These are phyloP conservation scores for Stephania cephalantha DNA, from an alignment of 164 flowering plant species.

Conservation along the genomic window DNA sequence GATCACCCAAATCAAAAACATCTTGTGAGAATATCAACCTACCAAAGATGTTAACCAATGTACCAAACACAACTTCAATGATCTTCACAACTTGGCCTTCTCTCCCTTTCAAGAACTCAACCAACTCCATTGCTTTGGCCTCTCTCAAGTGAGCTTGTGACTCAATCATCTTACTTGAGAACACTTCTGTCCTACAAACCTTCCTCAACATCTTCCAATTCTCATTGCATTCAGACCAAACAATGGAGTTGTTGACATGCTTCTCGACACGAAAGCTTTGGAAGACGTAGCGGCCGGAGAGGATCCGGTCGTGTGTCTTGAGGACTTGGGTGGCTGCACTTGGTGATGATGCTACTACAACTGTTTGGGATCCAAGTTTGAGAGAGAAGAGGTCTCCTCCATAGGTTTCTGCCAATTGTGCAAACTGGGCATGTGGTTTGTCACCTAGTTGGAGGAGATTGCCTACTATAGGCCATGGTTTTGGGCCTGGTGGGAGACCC, in stretches of 20 bases:
- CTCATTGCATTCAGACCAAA: conserved; percentile 28
- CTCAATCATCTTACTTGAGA: conserved; percentile 27
- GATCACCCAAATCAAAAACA: conserved; percentile 18
- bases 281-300: conserved; percentile 22
- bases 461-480: conserved; percentile 29
- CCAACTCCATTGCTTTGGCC: conserved; percentile 20
- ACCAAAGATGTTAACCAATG: conserved; percentile 20
- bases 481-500: conserved; percentile 34
- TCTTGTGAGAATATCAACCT: conserved; percentile 21
- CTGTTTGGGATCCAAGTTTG: conserved; percentile 20
- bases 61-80: conserved; percentile 20
- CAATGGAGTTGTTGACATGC: conserved; percentile 13
- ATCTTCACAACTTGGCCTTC: conserved; percentile 21
- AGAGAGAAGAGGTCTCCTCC: conserved; percentile 29
- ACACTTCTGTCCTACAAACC: conserved; percentile 30
- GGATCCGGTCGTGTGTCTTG: conserved; percentile 28
- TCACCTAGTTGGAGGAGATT: conserved; percentile 25
- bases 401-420: conserved; percentile 17
- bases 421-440: conserved; percentile 21
- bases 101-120: conserved; percentile 9
- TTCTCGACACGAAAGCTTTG: conserved; percentile 9
- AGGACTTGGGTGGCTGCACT: conserved; percentile 27
- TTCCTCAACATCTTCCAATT: conserved; percentile 33
- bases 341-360: conserved; percentile 29
- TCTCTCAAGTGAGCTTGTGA: conserved; percentile 27